phyloP scores from a whole-genome alignment of 73 alveolate species.

The Tetrahymena elliotti region DNA sequence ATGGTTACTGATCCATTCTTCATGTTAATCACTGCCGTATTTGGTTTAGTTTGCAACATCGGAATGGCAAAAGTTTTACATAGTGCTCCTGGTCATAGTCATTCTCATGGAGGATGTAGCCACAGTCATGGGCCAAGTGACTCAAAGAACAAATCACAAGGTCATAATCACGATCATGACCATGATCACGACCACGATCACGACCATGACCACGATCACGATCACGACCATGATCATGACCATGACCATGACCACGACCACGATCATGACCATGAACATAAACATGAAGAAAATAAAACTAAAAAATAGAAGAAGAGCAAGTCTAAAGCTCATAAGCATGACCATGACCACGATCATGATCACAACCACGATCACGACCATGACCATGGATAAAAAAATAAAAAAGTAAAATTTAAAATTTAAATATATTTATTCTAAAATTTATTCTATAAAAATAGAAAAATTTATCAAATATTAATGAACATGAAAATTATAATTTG shows the following conservation, averaged over 20 bases:
- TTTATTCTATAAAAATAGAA: neutral
- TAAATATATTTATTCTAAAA: neutral
- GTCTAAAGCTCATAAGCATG: neutral
- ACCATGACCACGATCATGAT: constrained; percentile 1
- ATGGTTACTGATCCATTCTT: constrained; percentile 63
- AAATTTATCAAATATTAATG: constrained; percentile 10
- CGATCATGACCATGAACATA: constrained; percentile 3
- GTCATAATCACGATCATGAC: neutral
- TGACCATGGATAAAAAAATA: constrained; percentile 1
- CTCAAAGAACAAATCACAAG: neutral
- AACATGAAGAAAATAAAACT: neutral
- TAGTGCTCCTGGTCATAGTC: constrained; percentile 42
- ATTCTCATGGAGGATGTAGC: constrained; percentile 18
- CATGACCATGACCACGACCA: constrained; percentile 7
- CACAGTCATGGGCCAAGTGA: neutral
- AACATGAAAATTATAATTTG: constrained; percentile 65
- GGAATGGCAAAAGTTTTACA: constrained; percentile 75
- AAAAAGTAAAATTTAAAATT: neutral
- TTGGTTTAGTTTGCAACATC: constrained; percentile 80
- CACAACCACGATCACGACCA: constrained; percentile 6
- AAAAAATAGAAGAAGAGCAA: neutral
- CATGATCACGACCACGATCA: neutral
- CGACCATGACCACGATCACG: constrained; percentile 4
- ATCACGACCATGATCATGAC: neutral
- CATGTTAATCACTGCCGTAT: constrained; percentile 75